phyloP scores from a whole-genome alignment of 192 early-diverging fungal genomes.

The Entophlyctis helioformis region DNA sequence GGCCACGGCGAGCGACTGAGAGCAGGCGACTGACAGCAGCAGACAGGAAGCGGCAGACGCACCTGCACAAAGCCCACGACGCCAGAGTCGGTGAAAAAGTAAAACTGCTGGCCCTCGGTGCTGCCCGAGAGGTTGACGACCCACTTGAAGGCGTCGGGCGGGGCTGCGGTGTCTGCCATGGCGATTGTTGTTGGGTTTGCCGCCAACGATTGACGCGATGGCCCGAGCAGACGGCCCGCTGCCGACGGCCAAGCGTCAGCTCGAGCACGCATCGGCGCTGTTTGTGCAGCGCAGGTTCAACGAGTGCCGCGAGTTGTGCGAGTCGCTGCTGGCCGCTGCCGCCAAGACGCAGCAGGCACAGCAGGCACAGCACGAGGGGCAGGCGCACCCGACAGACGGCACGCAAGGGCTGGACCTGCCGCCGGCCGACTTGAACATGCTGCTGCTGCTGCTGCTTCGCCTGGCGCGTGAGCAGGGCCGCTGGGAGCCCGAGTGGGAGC shows the following conservation, averaged over 20 bases:
- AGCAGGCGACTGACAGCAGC: neutral
- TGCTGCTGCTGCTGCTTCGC: no score
- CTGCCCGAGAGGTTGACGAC: slow-evolving; percentile 26
- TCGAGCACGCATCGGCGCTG: slow-evolving; percentile 1
- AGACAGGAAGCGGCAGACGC: neutral
- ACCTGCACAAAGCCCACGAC: slow-evolving; percentile 78
- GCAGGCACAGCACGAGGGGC: no score
- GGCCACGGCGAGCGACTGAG: neutral
- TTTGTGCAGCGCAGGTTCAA: slow-evolving; percentile 9
- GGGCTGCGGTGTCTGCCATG: slow-evolving; percentile 2
- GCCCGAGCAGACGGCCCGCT: no score
- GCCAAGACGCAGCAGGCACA: no score
- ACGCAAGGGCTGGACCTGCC: no score
- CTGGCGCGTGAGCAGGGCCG: no score
- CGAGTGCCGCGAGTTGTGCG: slow-evolving; percentile 4
- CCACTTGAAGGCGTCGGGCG: slow-evolving; percentile 22
- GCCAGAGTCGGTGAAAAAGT: slow-evolving; percentile 62
- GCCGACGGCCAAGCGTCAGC: no score
- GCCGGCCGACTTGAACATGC: no score
- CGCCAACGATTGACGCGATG: no score
- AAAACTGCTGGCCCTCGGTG: slow-evolving; percentile 84
- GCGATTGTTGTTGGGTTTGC: no score
- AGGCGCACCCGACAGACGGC: no score
- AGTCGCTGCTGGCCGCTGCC: neutral
- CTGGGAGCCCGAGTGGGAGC: no score